phyloP scores from a whole-genome alignment of 2,329 filamentous ascomycete species.

The Colletotrichum scovillei region DNA sequence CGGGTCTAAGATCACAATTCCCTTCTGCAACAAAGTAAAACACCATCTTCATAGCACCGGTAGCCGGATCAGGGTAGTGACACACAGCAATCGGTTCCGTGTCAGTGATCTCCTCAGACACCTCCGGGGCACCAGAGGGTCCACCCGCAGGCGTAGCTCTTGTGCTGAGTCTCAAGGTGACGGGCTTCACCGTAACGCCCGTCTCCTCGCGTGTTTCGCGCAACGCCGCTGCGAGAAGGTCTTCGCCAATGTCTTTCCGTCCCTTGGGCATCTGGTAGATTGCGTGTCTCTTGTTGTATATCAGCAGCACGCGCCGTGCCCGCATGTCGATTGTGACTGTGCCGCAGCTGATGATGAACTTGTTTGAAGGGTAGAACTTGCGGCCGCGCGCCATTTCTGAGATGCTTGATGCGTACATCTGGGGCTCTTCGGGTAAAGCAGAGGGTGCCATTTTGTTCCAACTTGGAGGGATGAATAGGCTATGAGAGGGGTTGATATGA shows the following conservation, averaged over 20 bases:
- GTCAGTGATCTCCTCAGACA: slow-evolving; percentile 45
- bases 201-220: slow-evolving; percentile 62
- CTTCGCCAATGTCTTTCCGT: slow-evolving; percentile 59
- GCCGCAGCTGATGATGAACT: slow-evolving; percentile 58
- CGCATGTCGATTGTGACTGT: slow-evolving; percentile 56
- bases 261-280: slow-evolving; percentile 62
- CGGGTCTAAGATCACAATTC: slow-evolving; percentile 40
- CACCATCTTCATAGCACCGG: slow-evolving; percentile 50
- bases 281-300: slow-evolving; percentile 55
- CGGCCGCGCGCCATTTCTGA: slow-evolving; percentile 26
- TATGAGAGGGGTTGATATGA: neutral
- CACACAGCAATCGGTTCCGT: slow-evolving; percentile 51
- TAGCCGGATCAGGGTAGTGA: slow-evolving; percentile 49
- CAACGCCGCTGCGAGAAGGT: slow-evolving; percentile 53
- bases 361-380: slow-evolving; percentile 52
- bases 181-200: slow-evolving; percentile 51
- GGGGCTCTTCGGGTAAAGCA: slow-evolving; percentile 11
- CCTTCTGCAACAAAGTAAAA: slow-evolving; percentile 53
- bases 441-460: slow-evolving; percentile 23
- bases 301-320: slow-evolving; percentile 51
- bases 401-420: slow-evolving; percentile 24
- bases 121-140: slow-evolving; percentile 20
- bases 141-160: slow-evolving; percentile 50
- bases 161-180: slow-evolving; percentile 55
- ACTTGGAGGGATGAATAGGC: neutral